phyloP scores from a whole-genome alignment of 2,329 filamentous ascomycete species.

The Ilyonectria destructans region DNA sequence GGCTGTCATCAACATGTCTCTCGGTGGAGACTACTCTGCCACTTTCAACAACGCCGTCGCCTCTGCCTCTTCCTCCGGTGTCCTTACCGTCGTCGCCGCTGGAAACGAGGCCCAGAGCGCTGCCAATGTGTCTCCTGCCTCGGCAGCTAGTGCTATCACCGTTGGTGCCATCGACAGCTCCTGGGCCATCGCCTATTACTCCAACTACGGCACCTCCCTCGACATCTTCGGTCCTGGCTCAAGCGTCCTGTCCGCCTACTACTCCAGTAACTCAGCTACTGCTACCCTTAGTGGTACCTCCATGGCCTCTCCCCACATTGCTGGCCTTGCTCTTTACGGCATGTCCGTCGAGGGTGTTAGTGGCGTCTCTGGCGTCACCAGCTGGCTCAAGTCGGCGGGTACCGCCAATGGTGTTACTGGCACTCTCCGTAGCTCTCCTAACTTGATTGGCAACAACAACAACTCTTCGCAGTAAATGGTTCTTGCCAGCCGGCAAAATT shows the following conservation, averaged over 20 bases:
- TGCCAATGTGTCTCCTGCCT: conserved; percentile 51
- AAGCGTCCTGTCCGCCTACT: conserved; percentile 65
- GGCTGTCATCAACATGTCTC: conserved; percentile 71
- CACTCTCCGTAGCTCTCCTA: conserved; percentile 59
- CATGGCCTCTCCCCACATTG: conserved; percentile 76
- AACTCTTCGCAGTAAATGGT: conserved; percentile 47
- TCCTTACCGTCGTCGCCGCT: conserved; percentile 70
- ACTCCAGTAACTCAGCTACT: conserved; percentile 60
- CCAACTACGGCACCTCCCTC: conserved; percentile 66
- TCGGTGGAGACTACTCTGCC: conserved; percentile 63
- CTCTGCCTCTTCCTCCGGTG: conserved; percentile 61
- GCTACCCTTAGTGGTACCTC: conserved; percentile 72
- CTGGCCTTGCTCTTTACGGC: conserved; percentile 67
- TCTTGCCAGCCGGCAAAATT: not conserved
- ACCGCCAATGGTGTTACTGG: conserved; percentile 61
- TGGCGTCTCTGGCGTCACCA: conserved; percentile 56
- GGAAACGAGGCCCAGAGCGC: conserved; percentile 63
- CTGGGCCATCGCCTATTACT: conserved; percentile 62
- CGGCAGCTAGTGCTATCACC: conserved; percentile 52
- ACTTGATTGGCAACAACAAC: conserved; percentile 68
- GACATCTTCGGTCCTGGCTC: conserved; percentile 69
- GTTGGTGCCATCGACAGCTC: conserved; percentile 56
- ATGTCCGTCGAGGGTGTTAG: conserved; percentile 61
- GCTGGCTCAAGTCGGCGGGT: conserved; percentile 60
- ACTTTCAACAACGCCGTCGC: conserved; percentile 67